Percentiles rank a stretch among this genome's conserved stretches.
These are phyloP conservation scores for Chamaecrista fasciculata DNA, from an alignment of 306 rosid genomes.

Conservation along the genomic window DNA sequence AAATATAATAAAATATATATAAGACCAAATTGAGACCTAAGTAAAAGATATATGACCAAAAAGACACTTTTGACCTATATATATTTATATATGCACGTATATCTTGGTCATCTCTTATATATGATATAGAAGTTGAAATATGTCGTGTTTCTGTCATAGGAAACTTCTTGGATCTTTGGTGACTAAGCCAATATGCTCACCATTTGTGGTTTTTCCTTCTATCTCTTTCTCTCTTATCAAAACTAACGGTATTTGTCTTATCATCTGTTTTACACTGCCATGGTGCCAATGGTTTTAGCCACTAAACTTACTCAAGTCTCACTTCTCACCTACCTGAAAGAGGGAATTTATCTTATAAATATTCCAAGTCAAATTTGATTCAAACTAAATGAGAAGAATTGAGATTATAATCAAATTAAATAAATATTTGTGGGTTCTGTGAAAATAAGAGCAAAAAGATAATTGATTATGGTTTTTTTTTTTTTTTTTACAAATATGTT, in stretches of 20 bases:
- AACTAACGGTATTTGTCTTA: not conserved
- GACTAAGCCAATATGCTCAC: not conserved
- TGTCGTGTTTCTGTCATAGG: not conserved
- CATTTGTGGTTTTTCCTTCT: no score
- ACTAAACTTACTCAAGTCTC: not conserved
- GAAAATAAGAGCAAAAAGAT: no score
- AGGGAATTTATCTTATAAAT: not conserved
- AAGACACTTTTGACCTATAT: no score
- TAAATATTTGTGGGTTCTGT: no score
- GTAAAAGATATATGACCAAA: no score
- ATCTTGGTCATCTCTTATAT: no score
- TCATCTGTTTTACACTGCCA: not conserved
- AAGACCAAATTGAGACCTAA: no score
- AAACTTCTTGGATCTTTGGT: conserved; percentile 21
- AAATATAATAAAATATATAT: no score
- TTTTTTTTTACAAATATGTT: no score
- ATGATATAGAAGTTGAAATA: not conserved
- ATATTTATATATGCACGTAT: not conserved
- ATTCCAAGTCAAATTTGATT: not conserved
- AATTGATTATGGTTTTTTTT: no score
- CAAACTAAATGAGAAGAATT: no score
- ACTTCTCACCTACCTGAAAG: not conserved
- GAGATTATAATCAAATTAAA: not conserved
- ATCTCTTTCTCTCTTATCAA: not conserved
- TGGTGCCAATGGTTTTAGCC: conserved; percentile 7